These are phyloP conservation scores for Lunularia cruciata DNA, from an alignment of 225 moss, liverwort and hornwort species.

Conservation along the genomic window DNA sequence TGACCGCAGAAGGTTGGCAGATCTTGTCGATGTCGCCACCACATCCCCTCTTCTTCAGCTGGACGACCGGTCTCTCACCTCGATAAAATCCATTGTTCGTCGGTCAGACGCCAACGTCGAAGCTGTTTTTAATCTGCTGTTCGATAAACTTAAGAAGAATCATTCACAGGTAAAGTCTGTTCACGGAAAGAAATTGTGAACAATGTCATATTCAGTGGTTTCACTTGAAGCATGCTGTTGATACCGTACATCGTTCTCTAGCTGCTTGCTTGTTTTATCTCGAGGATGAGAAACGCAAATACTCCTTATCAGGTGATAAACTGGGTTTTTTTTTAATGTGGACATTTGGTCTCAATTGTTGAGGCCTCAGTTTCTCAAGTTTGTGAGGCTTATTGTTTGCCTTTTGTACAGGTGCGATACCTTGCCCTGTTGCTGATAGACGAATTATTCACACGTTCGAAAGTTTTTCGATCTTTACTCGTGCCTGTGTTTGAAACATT, in stretches of 20 bases:
- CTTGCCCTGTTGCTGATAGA: constrained; percentile 79
- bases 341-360: no score
- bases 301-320: no score
- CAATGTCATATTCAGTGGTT: no score
- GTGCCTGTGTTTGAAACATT: constrained; percentile 88
- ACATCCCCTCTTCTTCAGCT: constrained; percentile 68
- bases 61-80: constrained; percentile 61
- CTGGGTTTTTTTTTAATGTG: no score
- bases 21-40: constrained; percentile 77
- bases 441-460: constrained; percentile 82
- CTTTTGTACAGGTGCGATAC: constrained; percentile 70
- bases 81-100: constrained; percentile 75
- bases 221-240: no score
- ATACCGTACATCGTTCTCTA: no score
- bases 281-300: no score
- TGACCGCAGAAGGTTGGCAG: constrained; percentile 55
- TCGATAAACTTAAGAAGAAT: constrained; percentile 76
- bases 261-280: no score
- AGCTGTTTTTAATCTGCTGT: constrained; percentile 68
- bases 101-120: constrained; percentile 68
- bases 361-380: no score
- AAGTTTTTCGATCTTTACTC: constrained; percentile 79
- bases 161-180: constrained; percentile 70
- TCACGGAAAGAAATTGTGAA: no score
- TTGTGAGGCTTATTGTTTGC: background rate